These are phyloP conservation scores for Onygenales sp. DNA, from an alignment of 2,329 filamentous ascomycete genomes.

Conservation along the genomic window DNA sequence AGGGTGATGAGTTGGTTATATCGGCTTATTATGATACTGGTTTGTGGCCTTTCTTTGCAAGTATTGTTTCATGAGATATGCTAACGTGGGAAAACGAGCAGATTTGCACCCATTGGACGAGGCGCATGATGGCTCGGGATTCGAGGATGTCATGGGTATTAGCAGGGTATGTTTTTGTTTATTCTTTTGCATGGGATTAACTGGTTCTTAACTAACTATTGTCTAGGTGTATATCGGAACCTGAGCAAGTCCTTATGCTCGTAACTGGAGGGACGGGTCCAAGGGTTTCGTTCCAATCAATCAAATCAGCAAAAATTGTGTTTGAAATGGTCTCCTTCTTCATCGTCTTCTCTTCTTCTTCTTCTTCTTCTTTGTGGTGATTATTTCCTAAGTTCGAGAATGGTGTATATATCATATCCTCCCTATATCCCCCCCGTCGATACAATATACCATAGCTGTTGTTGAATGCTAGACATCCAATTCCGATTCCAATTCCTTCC, in stretches of 20 bases:
- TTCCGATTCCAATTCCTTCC: too few relatives aligned
- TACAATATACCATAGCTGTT: too few relatives aligned
- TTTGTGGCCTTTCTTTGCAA: not conserved
- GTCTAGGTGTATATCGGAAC: constrained; percentile 3
- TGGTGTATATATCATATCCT: too few relatives aligned
- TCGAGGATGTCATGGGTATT: constrained; percentile 3
- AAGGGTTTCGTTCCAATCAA: too few relatives aligned
- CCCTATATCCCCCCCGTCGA: too few relatives aligned
- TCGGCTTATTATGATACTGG: constrained; percentile 2
- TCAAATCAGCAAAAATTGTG: too few relatives aligned
- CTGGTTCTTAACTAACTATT: not conserved
- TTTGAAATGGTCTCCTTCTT: too few relatives aligned
- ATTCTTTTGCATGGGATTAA: not conserved
- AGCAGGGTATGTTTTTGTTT: not conserved
- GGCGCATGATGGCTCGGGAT: not conserved
- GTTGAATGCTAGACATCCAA: too few relatives aligned
- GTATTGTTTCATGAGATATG: not conserved
- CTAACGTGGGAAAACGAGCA: not conserved
- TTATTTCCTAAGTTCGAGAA: too few relatives aligned
- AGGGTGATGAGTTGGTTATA: constrained; percentile 1
- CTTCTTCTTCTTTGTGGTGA: too few relatives aligned
- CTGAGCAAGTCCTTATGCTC: not conserved
- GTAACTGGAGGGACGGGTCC: too few relatives aligned
- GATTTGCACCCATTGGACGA: not conserved
- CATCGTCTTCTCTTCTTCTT: too few relatives aligned